Evolutionary conservation across 768 basidiomycete species (phyloP).

Genomic region (Cyclocybe aegerita): DNA sequence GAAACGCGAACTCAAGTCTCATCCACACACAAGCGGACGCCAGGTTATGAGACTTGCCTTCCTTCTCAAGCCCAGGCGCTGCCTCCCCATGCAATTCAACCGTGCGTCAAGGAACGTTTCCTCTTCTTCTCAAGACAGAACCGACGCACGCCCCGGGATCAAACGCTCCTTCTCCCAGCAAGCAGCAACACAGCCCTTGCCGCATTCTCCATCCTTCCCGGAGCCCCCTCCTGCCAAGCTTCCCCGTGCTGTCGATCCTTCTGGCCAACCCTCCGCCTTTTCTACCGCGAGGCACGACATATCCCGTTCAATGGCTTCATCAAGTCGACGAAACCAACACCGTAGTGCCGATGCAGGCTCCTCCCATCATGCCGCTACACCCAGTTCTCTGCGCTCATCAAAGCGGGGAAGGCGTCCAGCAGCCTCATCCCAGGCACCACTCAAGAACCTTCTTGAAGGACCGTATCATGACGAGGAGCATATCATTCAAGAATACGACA

Average conservation of each 20-base stretch:
- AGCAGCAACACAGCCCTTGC: conserved; percentile 25
- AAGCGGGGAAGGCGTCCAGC: conserved; percentile 8
- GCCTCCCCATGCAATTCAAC: conserved; percentile 63
- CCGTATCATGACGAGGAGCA: conserved; percentile 34
- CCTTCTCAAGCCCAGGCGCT: conserved; percentile 45
- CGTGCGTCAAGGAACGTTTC: conserved; percentile 26
- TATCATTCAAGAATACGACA: conserved; percentile 30
- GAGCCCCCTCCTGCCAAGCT: conserved; percentile 20
- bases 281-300: conserved; percentile 10
- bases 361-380: conserved; percentile 6
- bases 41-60: conserved; percentile 52
- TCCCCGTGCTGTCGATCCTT: conserved; percentile 11
- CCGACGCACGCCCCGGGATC: conserved; percentile 18
- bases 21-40: background rate
- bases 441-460: conserved; percentile 24
- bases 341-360: conserved; percentile 13
- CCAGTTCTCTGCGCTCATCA: conserved; percentile 2
- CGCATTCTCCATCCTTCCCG: conserved; percentile 17
- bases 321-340: conserved; percentile 20
- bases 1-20: no score
- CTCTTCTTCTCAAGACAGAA: conserved; percentile 15
- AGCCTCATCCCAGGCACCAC: background rate
- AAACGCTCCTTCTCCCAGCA: conserved; percentile 51
- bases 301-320: conserved; percentile 13
- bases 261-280: conserved; percentile 14